Base-by-base conservation (phyloP, 2,329 filamentous ascomycete genomes). In the Scedosporium minutisporum region DNA sequence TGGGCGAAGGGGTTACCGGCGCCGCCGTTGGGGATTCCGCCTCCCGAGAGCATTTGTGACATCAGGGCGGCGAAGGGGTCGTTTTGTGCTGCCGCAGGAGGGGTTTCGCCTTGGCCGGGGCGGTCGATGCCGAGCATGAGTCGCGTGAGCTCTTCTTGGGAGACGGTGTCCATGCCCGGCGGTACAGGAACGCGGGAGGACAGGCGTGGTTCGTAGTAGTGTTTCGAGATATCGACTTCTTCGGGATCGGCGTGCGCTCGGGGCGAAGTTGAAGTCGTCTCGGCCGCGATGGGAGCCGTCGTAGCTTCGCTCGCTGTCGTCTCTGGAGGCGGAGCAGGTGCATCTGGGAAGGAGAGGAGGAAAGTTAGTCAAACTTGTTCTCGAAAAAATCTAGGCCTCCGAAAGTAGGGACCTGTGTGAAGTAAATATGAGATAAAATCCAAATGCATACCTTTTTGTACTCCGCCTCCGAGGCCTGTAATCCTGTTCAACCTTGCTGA, bases 171-270 rank as follows among this genome's bases (percentile, higher is more conserved):
- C 64, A 75, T 71, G 61, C 70, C 65, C 46, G 70, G 76, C 74
- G 23, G 76, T 23, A 62, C 57, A 1, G 60, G 27, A 4, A 60
- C 68, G 4, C 66, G 64, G 29, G 63, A 51, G 27, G 65, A 68
- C 14, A 68, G 65, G 6, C 61, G 59, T 1, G 86, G 87, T 41
- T 81, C 74, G 74, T 88, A 89, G 74, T 82, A 87, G 75, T 90
- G 88, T 66, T 87, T 76, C n/a, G 88, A 90, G 67, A 93, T 91
- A 72, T 93, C 89, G 66, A 91, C 82, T 73, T 92, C 90, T 4
- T 87, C 88, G 5, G 89, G 89, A 68, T 90, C 87, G 63, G 80
- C 84, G 29, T 73, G 71, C 23, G 72, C 66, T 29, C 70, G 60
- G 6, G 71, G 51, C 46, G 69, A 59, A 48, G 75, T 68, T 16